A percentile compares a stretch with the other conserved stretches of the same genome.
These are phyloP conservation scores for Podochytrium sp. DNA, from an alignment of 192 early-diverging fungal species.

Conservation along the genomic window DNA sequence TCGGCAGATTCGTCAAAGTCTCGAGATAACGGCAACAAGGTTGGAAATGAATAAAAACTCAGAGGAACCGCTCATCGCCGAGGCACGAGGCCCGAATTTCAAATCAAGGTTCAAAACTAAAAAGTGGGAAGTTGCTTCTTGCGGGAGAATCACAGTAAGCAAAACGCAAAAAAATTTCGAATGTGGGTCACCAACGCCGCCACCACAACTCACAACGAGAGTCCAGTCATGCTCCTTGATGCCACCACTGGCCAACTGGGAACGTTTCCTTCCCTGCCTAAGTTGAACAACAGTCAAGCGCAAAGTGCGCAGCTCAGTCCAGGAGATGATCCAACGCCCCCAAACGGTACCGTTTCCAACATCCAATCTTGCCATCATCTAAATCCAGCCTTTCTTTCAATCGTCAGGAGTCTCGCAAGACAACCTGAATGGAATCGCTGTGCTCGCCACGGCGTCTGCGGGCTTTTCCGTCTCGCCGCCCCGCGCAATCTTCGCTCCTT, in stretches of 20 bases:
- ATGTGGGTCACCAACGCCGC: no score
- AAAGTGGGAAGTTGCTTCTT: no score
- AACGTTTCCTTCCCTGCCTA: background rate
- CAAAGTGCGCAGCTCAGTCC: background rate
- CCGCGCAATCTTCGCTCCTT: background rate
- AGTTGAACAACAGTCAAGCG: background rate
- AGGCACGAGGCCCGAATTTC: no score
- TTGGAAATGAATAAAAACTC: no score
- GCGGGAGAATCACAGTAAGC: no score
- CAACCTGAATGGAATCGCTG: conserved; percentile 14
- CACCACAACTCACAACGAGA: no score
- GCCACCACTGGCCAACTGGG: background rate
- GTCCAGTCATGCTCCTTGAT: background rate
- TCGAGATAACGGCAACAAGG: no score
- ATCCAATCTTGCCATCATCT: background rate
- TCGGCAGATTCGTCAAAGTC: no score
- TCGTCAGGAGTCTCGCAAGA: background rate
- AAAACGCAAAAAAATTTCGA: no score
- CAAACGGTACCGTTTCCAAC: background rate
- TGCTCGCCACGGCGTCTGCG: conserved; percentile 1
- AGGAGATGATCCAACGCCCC: conserved; percentile 20
- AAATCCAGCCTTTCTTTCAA: background rate
- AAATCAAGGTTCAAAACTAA: no score
- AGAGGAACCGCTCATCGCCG: no score
- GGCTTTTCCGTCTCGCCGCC: conserved; percentile 19